phyloP scores from a whole-genome alignment of 2,329 filamentous ascomycete genomes.

The Diplodia scrobiculata region DNA sequence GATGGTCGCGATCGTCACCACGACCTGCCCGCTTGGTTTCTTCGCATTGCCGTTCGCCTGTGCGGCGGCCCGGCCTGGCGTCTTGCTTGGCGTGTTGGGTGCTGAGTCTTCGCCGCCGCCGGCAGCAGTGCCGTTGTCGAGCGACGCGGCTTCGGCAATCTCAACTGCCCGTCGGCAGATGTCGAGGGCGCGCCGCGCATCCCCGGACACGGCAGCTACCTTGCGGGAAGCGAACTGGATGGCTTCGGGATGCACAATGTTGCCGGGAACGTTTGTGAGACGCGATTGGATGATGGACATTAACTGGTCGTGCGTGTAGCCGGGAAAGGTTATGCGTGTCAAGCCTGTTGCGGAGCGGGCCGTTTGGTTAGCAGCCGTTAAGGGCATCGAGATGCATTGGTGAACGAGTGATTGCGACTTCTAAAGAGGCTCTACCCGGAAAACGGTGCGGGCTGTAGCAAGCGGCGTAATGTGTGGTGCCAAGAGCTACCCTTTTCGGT shows the following conservation, averaged over 20 bases:
- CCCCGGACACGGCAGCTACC: slow-evolving; percentile 92
- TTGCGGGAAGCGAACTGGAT: slow-evolving; percentile 96
- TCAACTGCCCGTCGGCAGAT: slow-evolving; percentile 95
- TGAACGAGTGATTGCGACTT: background rate
- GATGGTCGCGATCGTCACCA: slow-evolving; percentile 89
- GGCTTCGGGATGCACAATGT: slow-evolving; percentile 89
- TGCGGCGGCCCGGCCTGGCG: slow-evolving; percentile 29
- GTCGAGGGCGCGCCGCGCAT: slow-evolving; percentile 87
- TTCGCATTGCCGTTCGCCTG: background rate
- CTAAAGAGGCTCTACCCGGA: background rate
- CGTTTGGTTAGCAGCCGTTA: background rate
- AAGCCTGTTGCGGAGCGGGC: slow-evolving; percentile 55
- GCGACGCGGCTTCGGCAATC: slow-evolving; percentile 77
- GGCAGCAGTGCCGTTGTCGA: slow-evolving; percentile 39
- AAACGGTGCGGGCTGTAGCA: background rate
- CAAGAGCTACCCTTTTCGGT: slow-evolving; percentile 14
- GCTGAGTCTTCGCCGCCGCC: slow-evolving; percentile 40
- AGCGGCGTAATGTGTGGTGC: slow-evolving; percentile 6
- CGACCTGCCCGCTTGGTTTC: background rate
- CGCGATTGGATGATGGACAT: slow-evolving; percentile 98
- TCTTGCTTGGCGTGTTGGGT: slow-evolving; percentile 66
- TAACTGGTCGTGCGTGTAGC: slow-evolving; percentile 94
- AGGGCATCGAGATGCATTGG: background rate
- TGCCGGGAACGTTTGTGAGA: slow-evolving; percentile 80
- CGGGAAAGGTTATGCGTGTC: slow-evolving; percentile 93